These are phyloP conservation scores for Moricandia arvensis DNA, from an alignment of 345 rosid species.

Conservation along the genomic window DNA sequence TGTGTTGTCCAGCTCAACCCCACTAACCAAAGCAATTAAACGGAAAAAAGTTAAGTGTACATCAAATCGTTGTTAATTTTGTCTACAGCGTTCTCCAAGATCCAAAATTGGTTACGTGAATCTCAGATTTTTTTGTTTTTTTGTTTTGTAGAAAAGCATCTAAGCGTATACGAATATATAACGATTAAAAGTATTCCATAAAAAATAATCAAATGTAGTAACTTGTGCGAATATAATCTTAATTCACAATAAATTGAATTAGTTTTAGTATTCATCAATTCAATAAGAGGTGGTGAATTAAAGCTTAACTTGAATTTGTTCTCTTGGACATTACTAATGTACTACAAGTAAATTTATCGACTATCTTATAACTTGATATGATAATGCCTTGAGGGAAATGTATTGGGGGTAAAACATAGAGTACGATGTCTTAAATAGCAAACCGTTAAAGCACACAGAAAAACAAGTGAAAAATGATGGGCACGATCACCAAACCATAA, in stretches of 20 bases:
- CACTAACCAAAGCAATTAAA: constrained; percentile 9
- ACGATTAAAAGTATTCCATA: background rate
- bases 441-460: constrained; percentile 66
- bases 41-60: no score
- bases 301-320: background rate
- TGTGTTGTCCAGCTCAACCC: constrained; percentile 20
- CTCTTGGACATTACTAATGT: background rate
- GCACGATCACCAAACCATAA: constrained; percentile 35
- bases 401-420: background rate
- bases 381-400: constrained; percentile 9
- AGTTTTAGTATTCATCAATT: background rate
- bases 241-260: background rate
- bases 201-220: background rate
- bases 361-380: background rate
- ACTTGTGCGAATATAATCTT: background rate
- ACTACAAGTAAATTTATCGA: background rate
- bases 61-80: no score
- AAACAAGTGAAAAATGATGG: constrained; percentile 46
- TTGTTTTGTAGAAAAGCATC: background rate
- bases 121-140: background rate
- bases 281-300: background rate
- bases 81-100: background rate
- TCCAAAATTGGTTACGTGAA: background rate
- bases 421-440: constrained; percentile 26
- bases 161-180: background rate